Base-by-base conservation (phyloP, 1,284 basidiomycete genomes). In the Laetiporus sulphureus region DNA sequence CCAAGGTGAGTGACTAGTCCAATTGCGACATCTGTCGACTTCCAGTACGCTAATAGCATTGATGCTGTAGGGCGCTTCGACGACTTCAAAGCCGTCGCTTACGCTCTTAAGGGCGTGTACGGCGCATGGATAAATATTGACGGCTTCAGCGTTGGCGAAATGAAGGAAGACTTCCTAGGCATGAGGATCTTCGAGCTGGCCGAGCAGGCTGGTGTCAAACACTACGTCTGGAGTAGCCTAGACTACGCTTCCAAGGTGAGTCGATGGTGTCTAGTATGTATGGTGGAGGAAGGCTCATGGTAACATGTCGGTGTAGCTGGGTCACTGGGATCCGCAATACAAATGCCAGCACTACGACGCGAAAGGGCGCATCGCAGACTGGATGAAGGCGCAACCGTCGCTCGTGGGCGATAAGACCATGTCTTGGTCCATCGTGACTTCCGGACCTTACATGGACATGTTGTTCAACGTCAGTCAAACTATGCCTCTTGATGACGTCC, bases 41-140 rank as follows among this genome's bases (percentile, higher is more conserved):
- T n/a, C n/a, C n/a, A n/a, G n/a, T n/a, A n/a, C n/a, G n/a, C n/a
- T n/a, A n/a, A n/a, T n/a, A n/a, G n/a, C 25, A 21, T 22, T 4
- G 21, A n/a, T 31, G n/a, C 12, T 27, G 3, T 21, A 46, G 45
- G 45, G 4, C 4, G 29, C 13, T 46, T 46, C 29, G 63, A 64
- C 42, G 60, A 71, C 42, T 44, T 64, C 18, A 27, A 43, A 0
- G 33, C 55, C 13, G 57, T 70, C 11, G 47, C 44, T 4, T 44
- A 42, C 12, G 67, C 68, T 0, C 50, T 71, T 22, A 49, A 67
- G 19, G 70, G 63, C 11, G 64, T 57, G 11, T 72, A 71, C 40
- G 70, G 70, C 21, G 64, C 61, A 11, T 72, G 56, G 50, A 62
- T 70, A 33, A 72, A 72, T 46, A 69, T 66, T 6, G 69, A 71